Evolutionary conservation across 352 stramenopile genomes (phyloP).

Genomic region (Globisporangium nunn): DNA sequence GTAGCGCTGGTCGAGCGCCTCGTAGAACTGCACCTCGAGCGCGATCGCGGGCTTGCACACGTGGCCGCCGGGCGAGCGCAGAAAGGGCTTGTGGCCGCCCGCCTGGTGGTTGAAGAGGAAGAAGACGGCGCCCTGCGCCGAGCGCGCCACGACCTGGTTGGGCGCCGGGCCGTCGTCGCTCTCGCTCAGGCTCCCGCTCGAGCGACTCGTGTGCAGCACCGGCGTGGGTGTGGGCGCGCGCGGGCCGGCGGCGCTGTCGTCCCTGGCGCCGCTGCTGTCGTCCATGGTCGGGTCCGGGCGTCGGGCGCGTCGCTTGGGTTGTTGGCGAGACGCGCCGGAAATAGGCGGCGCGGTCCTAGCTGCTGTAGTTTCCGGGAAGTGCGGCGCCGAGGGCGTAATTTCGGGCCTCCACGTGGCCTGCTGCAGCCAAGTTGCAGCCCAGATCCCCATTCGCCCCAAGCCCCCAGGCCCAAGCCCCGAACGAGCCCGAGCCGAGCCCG

Average conservation of each 20-base stretch:
- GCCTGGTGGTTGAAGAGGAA: constrained; percentile 81
- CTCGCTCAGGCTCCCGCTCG: constrained; percentile 12
- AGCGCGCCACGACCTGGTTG: constrained; percentile 60
- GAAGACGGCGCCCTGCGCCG: constrained; percentile 55
- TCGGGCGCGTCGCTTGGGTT: no score
- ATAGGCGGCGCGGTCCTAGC: no score
- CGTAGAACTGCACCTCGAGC: constrained; percentile 72
- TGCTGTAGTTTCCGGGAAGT: no score
- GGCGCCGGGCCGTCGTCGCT: constrained; percentile 13
- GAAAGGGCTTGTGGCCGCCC: constrained; percentile 66
- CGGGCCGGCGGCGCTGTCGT: neutral
- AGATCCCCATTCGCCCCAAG: no score
- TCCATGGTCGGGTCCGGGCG: no score
- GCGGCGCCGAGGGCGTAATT: no score
- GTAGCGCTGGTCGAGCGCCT: constrained; percentile 36
- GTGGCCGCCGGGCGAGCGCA: constrained; percentile 50
- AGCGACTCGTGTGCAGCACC: constrained; percentile 6
- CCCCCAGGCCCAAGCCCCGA: no score
- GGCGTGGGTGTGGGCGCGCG: neutral
- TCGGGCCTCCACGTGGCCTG: no score
- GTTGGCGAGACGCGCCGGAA: no score
- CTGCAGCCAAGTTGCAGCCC: no score
- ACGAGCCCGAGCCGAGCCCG: no score
- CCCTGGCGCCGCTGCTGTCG: neutral
- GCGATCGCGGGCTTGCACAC: constrained; percentile 75